Base-by-base conservation (phyloP, 1,284 basidiomycete species). In the Cryptococcus floricola region DNA sequence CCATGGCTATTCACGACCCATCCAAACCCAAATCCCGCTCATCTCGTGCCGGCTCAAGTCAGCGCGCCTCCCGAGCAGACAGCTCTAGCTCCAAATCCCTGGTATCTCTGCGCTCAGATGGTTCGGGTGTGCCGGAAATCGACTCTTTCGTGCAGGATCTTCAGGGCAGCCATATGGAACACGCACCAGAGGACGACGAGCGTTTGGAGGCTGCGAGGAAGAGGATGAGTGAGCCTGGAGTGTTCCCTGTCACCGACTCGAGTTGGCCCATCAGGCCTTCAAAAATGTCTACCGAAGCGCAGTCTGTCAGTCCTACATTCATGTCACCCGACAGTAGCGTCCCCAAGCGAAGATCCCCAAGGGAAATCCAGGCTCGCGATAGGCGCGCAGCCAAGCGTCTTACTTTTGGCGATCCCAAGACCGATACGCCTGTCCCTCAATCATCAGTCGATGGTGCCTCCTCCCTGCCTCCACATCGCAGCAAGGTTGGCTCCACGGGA, bases 71-170 rank as follows among this genome's bases (percentile, higher is more conserved):
- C n/a, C 44, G 56, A 2, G 10, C 52, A 18, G 48, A 61, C n/a
- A 54, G 44, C 25, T 58, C 53, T 18, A 58, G 61, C 25, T 56
- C 57, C 9, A 50, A 39, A 9, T 66, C 67, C 13, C 48, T 59
- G 9, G 43, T 52, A 0, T 68, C 66, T 12, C 23, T 53, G 12
- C 48, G 25, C n/a, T 61, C 60, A 3, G 27, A 54, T 25, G 51
- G 53, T 9, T 70, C 69, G 2, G 52, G 64, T 6, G 31, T 39
- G 14, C 48, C 48, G 14, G 82, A 87, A 64, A 83, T 89, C 48
- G 83, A 88, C 25, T 81, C 79, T 49, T 78, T 89, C n/a, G 85
- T 88, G 5, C 81, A 86, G 56, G 86, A 85, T 1, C 75, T 89
- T 41, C 63, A 65, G 13, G 61, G 71, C 13, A 74, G 73, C 4